Base-by-base conservation (phyloP, 768 basidiomycete genomes). In the Aureoboletus auriporus region DNA sequence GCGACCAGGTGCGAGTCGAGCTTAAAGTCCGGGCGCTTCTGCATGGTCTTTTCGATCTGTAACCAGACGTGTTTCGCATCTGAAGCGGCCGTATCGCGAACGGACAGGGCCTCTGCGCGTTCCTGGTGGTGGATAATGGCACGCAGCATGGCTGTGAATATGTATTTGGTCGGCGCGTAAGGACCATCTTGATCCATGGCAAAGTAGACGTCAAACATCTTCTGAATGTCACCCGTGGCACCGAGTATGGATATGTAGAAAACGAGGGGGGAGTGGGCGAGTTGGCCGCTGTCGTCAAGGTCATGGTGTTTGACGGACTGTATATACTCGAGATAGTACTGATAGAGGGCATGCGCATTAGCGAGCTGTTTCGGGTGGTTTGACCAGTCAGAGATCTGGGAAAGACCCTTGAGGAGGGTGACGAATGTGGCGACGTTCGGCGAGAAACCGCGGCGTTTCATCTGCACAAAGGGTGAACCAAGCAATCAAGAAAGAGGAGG, bases 371-470 rank as follows among this genome's bases (percentile, higher is more conserved):
- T 82, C 16, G 77, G 59, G 58, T 78, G 73, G 17, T 54, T 59
- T 0, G 68, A 53, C 86, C 88, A 91, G 55, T 83, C 65, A 13
- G 81, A 73, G 27, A 89, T 78, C 27, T 72, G 72, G 2, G 77
- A 72, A 37, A 85, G 72, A 6, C 86, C 88, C 38, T 65, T 74
- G 63, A 93, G 74, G 66, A 92, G 70, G 20, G 85, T 87, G 39
- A 77, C 73, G 56, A 78, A 92, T 2, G 90, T 90, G 48, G 80
- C 69, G 7, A 73, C 64, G 38, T 75, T 83, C 23, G 91, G 88
- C 39, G 74, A 74, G 60, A 89, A 84, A 1, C 87, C 86, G 38
- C 91, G 79, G 30, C 89, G 78, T 66, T 89, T 92, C 89, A 93
- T 89, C 90, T 93, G 51, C 10, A 28, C 12, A 43, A 51, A 28